phyloP scores from a whole-genome alignment of 2,329 filamentous ascomycete species.

The Aureobasidium sp. region DNA sequence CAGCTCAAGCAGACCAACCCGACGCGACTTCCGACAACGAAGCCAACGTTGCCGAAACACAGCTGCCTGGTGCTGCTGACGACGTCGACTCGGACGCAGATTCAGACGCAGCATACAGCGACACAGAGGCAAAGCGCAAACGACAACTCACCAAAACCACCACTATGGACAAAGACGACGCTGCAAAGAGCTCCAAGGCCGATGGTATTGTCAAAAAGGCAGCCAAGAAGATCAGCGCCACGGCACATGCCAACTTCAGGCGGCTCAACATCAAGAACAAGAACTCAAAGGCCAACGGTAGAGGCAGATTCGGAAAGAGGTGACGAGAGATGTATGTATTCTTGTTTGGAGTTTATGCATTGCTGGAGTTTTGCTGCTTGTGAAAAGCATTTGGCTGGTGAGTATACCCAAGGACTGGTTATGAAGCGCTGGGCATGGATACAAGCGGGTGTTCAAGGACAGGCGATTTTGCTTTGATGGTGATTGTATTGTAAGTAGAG shows the following conservation, averaged over 20 bases:
- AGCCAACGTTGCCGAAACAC: slow-evolving; percentile 11
- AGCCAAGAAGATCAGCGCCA: slow-evolving; percentile 37
- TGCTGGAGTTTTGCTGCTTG: not conserved
- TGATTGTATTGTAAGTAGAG: not conserved
- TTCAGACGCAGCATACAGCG: slow-evolving; percentile 6
- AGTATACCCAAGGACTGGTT: not conserved
- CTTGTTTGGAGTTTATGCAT: not conserved
- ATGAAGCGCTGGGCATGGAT: not conserved
- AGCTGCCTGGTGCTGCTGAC: not conserved
- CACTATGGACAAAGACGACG: slow-evolving; percentile 20
- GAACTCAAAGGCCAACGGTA: slow-evolving; percentile 35
- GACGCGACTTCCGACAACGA: not conserved
- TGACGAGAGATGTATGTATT: slow-evolving; percentile 7
- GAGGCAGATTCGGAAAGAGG: slow-evolving; percentile 30
- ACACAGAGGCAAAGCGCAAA: slow-evolving; percentile 9
- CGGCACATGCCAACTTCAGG: slow-evolving; percentile 41
- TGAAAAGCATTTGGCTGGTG: not conserved
- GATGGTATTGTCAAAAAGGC: slow-evolving; percentile 27
- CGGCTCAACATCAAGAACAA: slow-evolving; percentile 45
- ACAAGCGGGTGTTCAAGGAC: not conserved
- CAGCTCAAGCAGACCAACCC: slow-evolving; percentile 10
- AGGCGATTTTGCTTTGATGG: not conserved
- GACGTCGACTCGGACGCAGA: slow-evolving; percentile 3
- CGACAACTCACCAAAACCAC: not conserved
- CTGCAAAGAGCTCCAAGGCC: slow-evolving; percentile 13